A percentile compares a stretch with the other conserved stretches of the same genome.
Evolutionary conservation across 139 green algal species (phyloP).

Genomic region (Dunaliella sp.): DNA sequence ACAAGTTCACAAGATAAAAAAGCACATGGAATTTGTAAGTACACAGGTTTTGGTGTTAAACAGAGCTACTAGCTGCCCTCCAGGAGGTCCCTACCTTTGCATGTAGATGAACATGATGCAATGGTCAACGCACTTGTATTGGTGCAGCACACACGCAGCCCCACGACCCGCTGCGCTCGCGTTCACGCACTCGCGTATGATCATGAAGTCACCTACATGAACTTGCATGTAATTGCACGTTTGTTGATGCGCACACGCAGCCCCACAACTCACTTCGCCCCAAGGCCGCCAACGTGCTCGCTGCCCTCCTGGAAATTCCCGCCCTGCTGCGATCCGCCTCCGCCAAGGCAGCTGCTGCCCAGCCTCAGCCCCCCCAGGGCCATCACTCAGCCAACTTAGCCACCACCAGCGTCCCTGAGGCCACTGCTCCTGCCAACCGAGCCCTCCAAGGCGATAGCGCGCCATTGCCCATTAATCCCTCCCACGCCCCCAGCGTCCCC

Average conservation of each 20-base stretch:
- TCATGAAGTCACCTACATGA: background rate
- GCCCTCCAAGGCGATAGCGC: too few species aligned
- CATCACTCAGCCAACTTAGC: background rate
- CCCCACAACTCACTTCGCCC: background rate
- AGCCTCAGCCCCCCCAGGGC: background rate
- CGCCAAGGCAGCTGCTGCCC: background rate
- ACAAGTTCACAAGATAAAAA: background rate
- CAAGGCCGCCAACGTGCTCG: background rate
- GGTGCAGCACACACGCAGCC: background rate
- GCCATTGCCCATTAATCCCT: too few species aligned
- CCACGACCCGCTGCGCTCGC: background rate
- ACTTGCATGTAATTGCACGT: background rate
- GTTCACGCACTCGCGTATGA: background rate
- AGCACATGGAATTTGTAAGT: background rate
- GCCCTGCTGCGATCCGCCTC: too few species aligned
- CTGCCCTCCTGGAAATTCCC: background rate
- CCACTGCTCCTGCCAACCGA: background rate
- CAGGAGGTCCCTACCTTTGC: too few species aligned
- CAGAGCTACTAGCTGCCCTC: background rate
- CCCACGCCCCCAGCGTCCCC: too few species aligned
- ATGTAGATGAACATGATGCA: background rate
- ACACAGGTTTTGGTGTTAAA: background rate
- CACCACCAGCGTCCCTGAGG: background rate
- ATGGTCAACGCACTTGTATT: background rate
- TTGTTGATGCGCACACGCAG: background rate